Percentiles rank a stretch among this genome's conserved stretches.
phyloP scores from a whole-genome alignment of 192 early-diverging fungal species.

The Spizellomyces punctatus region DNA sequence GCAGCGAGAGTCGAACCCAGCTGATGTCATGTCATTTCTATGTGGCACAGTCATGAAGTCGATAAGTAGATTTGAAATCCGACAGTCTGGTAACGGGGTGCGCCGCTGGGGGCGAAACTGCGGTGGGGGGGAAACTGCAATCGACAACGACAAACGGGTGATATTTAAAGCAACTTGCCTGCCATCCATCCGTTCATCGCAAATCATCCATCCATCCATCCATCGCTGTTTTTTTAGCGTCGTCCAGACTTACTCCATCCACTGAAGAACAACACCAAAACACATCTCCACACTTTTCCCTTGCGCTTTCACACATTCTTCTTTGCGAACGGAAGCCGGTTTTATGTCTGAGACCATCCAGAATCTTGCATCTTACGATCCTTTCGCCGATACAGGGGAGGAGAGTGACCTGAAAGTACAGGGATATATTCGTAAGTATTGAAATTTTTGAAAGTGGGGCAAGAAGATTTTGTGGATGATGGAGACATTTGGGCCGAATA shows the following conservation, averaged over 20 bases:
- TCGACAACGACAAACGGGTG: no score
- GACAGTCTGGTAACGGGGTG: no score
- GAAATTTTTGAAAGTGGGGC: neutral
- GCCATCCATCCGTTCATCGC: neutral
- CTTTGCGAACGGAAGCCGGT: neutral
- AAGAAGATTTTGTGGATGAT: neutral
- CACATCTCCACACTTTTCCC: no score
- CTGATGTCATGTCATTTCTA: no score
- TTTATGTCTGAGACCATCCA: constrained; percentile 30
- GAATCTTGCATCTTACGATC: constrained; percentile 53
- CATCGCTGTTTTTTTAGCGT: neutral
- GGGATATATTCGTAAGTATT: constrained; percentile 56
- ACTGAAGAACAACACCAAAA: no score
- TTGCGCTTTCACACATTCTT: neutral
- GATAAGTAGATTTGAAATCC: no score
- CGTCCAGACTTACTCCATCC: no score
- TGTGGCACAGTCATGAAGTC: no score
- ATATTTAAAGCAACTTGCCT: neutral
- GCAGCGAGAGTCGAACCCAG: no score
- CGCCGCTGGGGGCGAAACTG: no score
- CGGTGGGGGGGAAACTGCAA: no score
- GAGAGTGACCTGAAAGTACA: constrained; percentile 38
- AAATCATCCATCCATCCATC: neutral
- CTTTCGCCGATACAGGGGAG: constrained; percentile 60
- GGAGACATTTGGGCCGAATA: neutral